A percentile compares a stretch with the other conserved stretches of the same genome.
Conservation (phyloP, 2,329 filamentous ascomycete species). For the Colletotrichum lini region DNA sequence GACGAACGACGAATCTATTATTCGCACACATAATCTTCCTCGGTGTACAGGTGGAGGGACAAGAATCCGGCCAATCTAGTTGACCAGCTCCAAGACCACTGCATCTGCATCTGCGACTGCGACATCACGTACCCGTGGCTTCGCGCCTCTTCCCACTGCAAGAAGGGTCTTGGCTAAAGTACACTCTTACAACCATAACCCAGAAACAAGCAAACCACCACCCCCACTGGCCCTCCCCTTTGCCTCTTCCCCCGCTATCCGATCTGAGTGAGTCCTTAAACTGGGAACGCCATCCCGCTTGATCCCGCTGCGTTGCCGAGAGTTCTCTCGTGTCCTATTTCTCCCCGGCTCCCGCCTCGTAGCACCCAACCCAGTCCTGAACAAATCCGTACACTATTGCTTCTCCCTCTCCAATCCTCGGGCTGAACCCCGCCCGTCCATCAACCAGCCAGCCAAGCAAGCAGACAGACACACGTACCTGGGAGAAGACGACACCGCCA, state of each 20-base stretch:
- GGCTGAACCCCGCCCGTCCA: not conserved
- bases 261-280: not conserved
- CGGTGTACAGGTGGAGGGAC: not conserved
- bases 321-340: not conserved
- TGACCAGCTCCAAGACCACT: no score
- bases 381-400: not conserved
- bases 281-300: not conserved
- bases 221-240: not conserved
- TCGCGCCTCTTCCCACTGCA: not conserved
- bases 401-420: not conserved
- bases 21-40: not conserved
- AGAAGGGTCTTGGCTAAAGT: not conserved
- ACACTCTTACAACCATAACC: constrained; percentile 14
- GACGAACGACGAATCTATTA: not conserved
- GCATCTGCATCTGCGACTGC: not conserved
- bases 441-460: not conserved
- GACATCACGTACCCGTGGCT: not conserved
- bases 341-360: not conserved
- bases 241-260: not conserved
- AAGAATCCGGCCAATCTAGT: not conserved
- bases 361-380: not conserved
- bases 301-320: constrained; percentile 7
- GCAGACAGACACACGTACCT: not conserved
- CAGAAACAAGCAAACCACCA: constrained; percentile 1
- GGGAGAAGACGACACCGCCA: constrained; percentile 2